These are phyloP conservation scores for Colletotrichum brevisporum DNA, from an alignment of 2,329 filamentous ascomycete species.

Conservation along the genomic window DNA sequence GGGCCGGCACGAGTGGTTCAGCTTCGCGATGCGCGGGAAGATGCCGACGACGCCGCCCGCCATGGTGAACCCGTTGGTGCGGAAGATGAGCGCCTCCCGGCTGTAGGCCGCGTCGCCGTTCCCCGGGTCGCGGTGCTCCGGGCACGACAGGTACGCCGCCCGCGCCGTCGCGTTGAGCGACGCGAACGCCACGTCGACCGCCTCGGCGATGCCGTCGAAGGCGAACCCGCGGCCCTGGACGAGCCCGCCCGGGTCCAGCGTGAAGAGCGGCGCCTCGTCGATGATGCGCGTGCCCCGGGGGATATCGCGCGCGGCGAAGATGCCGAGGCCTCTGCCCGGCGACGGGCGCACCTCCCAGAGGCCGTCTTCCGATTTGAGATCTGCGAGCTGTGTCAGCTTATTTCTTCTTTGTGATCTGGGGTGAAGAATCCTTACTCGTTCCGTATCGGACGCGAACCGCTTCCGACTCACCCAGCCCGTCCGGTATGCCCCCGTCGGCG, in stretches of 20 bases:
- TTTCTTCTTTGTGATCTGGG: not conserved
- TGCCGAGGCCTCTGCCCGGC: slow-evolving; percentile 56
- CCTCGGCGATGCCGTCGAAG: slow-evolving; percentile 49
- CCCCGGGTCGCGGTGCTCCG: slow-evolving; percentile 44
- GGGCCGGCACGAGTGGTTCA: slow-evolving; percentile 58
- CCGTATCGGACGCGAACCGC: slow-evolving; percentile 33
- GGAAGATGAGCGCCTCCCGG: slow-evolving; percentile 51
- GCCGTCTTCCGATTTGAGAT: slow-evolving; percentile 31
- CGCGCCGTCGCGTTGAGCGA: slow-evolving; percentile 45
- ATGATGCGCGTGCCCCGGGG: slow-evolving; percentile 55
- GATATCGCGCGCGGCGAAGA: slow-evolving; percentile 54
- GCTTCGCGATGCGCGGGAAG: slow-evolving; percentile 52
- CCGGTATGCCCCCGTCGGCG: slow-evolving; percentile 12
- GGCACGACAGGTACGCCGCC: slow-evolving; percentile 47
- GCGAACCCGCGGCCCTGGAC: slow-evolving; percentile 50
- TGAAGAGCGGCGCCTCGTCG: slow-evolving; percentile 54
- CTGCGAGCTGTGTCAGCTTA: slow-evolving; percentile 10
- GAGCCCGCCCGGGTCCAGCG: slow-evolving; percentile 45
- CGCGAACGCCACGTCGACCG: slow-evolving; percentile 44
- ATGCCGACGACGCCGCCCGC: slow-evolving; percentile 47
- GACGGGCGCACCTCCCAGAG: slow-evolving; percentile 48
- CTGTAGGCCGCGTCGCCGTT: slow-evolving; percentile 40
- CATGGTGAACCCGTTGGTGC: slow-evolving; percentile 57
- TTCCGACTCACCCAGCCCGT: slow-evolving; percentile 23
- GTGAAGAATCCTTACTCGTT: slow-evolving; percentile 12